Percentiles rank a stretch among this genome's conserved stretches.
phyloP scores from a whole-genome alignment of 148 eudicot genomes.

The Nyssa sinensis region DNA sequence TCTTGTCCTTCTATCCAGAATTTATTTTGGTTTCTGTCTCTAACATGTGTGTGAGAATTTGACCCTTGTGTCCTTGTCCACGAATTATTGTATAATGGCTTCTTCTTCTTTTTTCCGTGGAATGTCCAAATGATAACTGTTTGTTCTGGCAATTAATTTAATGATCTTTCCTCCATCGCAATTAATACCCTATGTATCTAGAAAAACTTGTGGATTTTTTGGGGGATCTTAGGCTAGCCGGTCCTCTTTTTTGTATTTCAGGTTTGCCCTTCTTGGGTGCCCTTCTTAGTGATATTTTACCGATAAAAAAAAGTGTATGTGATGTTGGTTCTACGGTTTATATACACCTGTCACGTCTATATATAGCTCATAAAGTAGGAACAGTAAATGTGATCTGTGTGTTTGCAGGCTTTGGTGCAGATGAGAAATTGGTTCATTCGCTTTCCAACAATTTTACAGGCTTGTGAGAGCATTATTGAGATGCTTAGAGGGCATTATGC shows the following conservation, averaged over 20 bases:
- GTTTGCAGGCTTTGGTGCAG: conserved; percentile 80
- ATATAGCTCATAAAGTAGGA: not conserved
- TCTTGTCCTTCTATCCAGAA: no score
- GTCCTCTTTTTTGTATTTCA: no score
- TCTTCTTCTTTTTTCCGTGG: not conserved
- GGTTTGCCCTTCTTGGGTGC: no score
- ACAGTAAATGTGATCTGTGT: not conserved
- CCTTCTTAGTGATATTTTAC: no score
- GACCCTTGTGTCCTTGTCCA: not conserved
- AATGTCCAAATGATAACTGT: not conserved
- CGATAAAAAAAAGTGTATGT: no score
- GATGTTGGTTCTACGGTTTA: no score
- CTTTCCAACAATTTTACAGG: conserved; percentile 91
- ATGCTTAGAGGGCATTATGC: conserved; percentile 99
- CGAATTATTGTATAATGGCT: not conserved
- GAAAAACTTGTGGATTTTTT: no score
- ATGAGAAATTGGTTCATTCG: conserved; percentile 87
- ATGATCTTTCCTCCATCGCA: not conserved
- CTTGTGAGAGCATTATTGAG: conserved; percentile 90
- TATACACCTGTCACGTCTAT: not conserved
- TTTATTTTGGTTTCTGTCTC: no score
- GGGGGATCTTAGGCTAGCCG: no score
- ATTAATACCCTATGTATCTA: no score
- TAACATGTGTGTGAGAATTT: not conserved
- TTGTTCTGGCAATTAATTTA: not conserved